Base-by-base conservation (phyloP, 345 rosid species). In the Kandelia obovata region DNA sequence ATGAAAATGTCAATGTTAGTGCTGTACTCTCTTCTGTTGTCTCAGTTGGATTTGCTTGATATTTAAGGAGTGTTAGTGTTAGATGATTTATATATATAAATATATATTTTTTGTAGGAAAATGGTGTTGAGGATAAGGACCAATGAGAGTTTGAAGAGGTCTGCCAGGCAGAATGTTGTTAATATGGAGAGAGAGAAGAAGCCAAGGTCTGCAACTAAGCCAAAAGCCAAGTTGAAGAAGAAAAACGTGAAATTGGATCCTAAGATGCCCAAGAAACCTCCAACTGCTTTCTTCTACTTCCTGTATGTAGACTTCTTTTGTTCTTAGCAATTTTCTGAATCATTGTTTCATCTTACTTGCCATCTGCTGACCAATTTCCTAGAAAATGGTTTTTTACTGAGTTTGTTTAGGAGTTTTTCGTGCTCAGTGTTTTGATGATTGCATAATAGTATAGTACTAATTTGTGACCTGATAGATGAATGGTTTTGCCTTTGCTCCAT, bases 201-300 rank as follows among this genome's bases (percentile, higher is more conserved):
- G 39, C 64, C 67, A 65, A 74, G 68, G 75, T 53, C 60, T 30
- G 61, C 53, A n/a, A 71, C 5, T 73, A 85, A 80, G 67, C 61
- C 78, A 34, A 82, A 74, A 70, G 5, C 68, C 56, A 83, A 62
- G 55, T 73, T 58, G 72, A 81, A 74, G 79, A 84, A 80, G 79
- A 82, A 84, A 70, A 39, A 32, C 2, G 21, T 7, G 62, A 86
- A 85, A 80, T 15, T 75, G 30, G 89, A 86, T 47, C 79, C 85
- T 58, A 81, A 82, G 75, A 91, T 71, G 80, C 98, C 98, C 2
- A 93, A 93, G 86, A 91, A 93, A 72, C 97, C 97, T 55, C 89
- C 97, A 9, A 93, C 97, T 65, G 97, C 94, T 47, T 93, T 93
- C 80, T 93, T 93, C 83, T 93, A 56, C 77, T 93, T 84, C 85